Evolutionary conservation across 306 rosid species (phyloP), one percentile per base, ranked within the genome.

Genomic region (Sindora glabra): DNA sequence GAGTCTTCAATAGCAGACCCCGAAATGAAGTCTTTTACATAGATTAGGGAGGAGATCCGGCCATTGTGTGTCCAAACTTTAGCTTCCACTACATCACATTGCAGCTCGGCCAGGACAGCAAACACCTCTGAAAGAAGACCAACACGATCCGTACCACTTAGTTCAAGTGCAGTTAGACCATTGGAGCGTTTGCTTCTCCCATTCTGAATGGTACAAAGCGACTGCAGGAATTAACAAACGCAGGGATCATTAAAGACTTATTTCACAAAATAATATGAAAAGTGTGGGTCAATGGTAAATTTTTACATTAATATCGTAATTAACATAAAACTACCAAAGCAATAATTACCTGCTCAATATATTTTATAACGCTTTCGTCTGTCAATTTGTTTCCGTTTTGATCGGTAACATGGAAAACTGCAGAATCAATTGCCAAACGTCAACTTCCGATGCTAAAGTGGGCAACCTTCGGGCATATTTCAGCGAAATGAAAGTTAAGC

Each of bases 51-150:
- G 1, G 99, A 96, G 14, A 92, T 89, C 18, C 99, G 77, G 17
- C 96, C 96, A 67, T 92, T 92, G 83, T 89, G 94, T 24, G 96
- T 92, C 99, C 99, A 92, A 62, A 86, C 89, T 67, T 86, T 89
- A 52, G 99, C 76, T 59, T 92, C 99, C 32, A 92, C 96, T 44
- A 92, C 96, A 59, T 86, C 80, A 11, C 96, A 88, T 56, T 89
- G 85, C 48, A 86, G 86, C 48, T 92, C 90, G 7, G 94, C 81
- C 13, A 92, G 76, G 6, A 92, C 99, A 0, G 99, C 99, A 71
- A 92, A 92, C 4, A 92, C 89, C 70, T 92, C 96, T 0, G 99
- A 92, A 15, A 92, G 86, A 55, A 92, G 89, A 22, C 99, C 99
- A 0, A 92, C 85, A 2, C 99, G 76, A 62, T 92, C 99, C 0